Conservation (phyloP, 1,139 yeast species). For the Suhomyces chickasaworum region DNA sequence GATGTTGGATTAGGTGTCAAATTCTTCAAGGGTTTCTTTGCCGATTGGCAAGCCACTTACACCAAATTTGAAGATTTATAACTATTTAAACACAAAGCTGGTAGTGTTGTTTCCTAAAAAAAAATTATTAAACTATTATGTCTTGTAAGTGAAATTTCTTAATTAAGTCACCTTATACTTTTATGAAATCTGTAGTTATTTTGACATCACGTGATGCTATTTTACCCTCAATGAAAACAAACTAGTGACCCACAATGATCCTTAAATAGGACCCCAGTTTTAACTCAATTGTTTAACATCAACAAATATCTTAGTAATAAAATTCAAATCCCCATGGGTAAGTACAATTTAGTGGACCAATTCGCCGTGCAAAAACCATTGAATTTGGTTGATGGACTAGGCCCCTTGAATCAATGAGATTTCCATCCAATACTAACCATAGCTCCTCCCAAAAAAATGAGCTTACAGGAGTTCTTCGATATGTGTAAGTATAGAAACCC, state of each 20-base stretch:
- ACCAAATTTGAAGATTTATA: conserved; percentile 46
- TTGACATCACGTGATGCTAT: conserved; percentile 8
- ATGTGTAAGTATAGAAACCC: conserved; percentile 45
- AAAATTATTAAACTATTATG: too few relatives aligned
- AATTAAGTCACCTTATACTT: neutral
- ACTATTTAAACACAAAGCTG: too few relatives aligned
- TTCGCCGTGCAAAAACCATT: neutral
- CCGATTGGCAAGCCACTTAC: conserved; percentile 56
- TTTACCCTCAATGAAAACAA: conserved; percentile 9
- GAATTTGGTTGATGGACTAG: neutral
- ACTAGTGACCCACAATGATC: conserved; percentile 11
- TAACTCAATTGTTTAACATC: neutral
- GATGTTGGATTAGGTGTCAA: conserved; percentile 69
- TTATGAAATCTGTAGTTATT: neutral
- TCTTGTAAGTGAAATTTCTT: neutral
- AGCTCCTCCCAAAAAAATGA: conserved; percentile 47
- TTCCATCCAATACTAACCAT: conserved; percentile 14
- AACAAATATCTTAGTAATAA: neutral
- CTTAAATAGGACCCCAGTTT: conserved; percentile 2
- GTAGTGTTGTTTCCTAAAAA: neutral
- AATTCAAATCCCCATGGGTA: conserved; percentile 10
- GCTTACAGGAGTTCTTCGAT: conserved; percentile 56
- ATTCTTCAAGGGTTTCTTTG: conserved; percentile 64
- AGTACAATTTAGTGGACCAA: conserved; percentile 1
- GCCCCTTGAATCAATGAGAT: neutral